Percentiles rank a stretch among this genome's conserved stretches.
Evolutionary conservation across 75 land plant genomes (phyloP).

Genomic region (Chamaecyparis obtusa): DNA sequence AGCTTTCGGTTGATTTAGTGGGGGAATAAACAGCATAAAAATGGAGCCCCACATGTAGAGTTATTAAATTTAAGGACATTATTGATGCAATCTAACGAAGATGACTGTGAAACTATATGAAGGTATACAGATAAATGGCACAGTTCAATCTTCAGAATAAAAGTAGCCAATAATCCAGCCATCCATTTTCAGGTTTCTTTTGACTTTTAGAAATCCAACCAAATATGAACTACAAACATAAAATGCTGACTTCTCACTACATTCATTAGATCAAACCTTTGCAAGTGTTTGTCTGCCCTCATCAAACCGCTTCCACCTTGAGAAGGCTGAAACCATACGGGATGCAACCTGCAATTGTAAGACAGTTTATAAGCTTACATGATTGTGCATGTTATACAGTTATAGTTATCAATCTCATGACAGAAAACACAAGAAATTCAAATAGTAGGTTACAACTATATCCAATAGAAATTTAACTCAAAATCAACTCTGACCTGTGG

Average conservation of each 20-base stretch:
- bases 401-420: not conserved
- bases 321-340: slow-evolving; percentile 92
- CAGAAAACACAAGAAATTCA: not conserved
- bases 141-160: not conserved
- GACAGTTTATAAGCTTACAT: not conserved
- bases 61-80: not conserved
- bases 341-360: slow-evolving; percentile 75
- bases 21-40: not conserved
- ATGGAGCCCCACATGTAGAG: not conserved
- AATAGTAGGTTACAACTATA: not conserved
- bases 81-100: not conserved
- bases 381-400: not conserved
- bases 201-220: not conserved
- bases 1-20: not conserved
- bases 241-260: not conserved
- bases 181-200: not conserved
- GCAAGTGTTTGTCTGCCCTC: slow-evolving; percentile 71
- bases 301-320: slow-evolving; percentile 95
- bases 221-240: not conserved
- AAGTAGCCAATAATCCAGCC: not conserved
- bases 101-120: not conserved
- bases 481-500: slow-evolving; percentile 67
- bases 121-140: not conserved
- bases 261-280: slow-evolving; percentile 52
- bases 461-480: not conserved